These are phyloP conservation scores for Populus tremula DNA, from an alignment of 345 rosid species.

Conservation along the genomic window DNA sequence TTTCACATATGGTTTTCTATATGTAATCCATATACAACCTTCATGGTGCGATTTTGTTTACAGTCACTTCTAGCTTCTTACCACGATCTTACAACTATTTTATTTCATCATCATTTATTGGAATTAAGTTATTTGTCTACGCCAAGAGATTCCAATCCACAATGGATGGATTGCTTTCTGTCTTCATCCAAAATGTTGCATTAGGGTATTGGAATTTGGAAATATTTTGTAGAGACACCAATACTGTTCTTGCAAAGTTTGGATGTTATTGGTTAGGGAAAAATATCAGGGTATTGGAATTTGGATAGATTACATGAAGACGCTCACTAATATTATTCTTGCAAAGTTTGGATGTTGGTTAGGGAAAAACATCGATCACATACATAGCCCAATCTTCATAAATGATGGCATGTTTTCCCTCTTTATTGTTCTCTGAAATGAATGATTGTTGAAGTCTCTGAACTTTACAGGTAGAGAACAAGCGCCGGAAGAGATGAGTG, in stretches of 20 bases:
- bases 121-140: neutral
- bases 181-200: neutral
- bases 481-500: slow-evolving; percentile 51
- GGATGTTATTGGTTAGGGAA: no score
- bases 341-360: neutral
- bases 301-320: no score
- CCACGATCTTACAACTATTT: neutral
- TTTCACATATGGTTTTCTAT: neutral
- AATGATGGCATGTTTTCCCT: neutral
- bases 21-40: neutral
- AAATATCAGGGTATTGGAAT: no score
- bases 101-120: neutral
- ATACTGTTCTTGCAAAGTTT: no score
- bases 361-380: neutral
- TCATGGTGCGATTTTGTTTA: neutral
- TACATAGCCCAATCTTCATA: neutral
- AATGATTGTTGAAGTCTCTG: neutral
- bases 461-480: slow-evolving; percentile 53
- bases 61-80: neutral
- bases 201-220: no score
- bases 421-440: neutral
- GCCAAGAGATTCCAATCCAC: neutral
- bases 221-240: no score
- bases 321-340: no score
- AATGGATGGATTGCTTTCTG: neutral